A percentile compares a stretch with the other conserved stretches of the same genome.
Conservation (phyloP, 1,284 basidiomycete species). For the Leccinum pachyderme region DNA sequence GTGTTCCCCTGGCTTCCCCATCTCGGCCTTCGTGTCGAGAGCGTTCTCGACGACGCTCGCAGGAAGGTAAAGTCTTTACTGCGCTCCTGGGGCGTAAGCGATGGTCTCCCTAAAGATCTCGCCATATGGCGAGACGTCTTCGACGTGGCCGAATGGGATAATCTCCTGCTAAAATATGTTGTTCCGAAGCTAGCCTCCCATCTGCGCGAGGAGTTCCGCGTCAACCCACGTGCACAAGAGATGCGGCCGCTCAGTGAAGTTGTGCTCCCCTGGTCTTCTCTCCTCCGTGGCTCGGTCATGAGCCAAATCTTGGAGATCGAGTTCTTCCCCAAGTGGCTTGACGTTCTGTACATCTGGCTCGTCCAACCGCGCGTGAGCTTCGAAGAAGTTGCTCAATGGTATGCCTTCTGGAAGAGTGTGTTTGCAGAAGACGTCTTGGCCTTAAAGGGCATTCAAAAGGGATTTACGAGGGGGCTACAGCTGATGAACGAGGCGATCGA, state of each 20-base stretch:
- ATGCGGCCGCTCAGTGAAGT: slow-evolving; percentile 73
- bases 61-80: slow-evolving; percentile 81
- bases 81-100: slow-evolving; percentile 74
- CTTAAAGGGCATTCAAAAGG: slow-evolving; percentile 65
- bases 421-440: slow-evolving; percentile 71
- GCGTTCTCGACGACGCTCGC: slow-evolving; percentile 80
- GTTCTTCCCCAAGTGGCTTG: slow-evolving; percentile 97
- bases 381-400: slow-evolving; percentile 93
- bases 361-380: slow-evolving; percentile 79
- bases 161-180: slow-evolving; percentile 85
- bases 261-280: slow-evolving; percentile 73
- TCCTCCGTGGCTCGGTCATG: slow-evolving; percentile 76
- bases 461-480: slow-evolving; percentile 83
- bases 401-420: slow-evolving; percentile 80
- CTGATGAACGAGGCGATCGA: slow-evolving; percentile 92
- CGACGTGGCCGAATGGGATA: slow-evolving; percentile 82
- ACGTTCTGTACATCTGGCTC: slow-evolving; percentile 90
- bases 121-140: slow-evolving; percentile 84
- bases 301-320: slow-evolving; percentile 82
- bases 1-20: slow-evolving; percentile 97
- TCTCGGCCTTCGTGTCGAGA: slow-evolving; percentile 76
- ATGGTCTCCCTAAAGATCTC: slow-evolving; percentile 76
- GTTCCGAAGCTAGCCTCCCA: slow-evolving; percentile 84
- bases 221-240: slow-evolving; percentile 89
- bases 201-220: slow-evolving; percentile 77